Evolutionary conservation across 768 basidiomycete species (phyloP), one percentile per base, ranked within the genome.

Genomic region (Termitomyces sp.): DNA sequence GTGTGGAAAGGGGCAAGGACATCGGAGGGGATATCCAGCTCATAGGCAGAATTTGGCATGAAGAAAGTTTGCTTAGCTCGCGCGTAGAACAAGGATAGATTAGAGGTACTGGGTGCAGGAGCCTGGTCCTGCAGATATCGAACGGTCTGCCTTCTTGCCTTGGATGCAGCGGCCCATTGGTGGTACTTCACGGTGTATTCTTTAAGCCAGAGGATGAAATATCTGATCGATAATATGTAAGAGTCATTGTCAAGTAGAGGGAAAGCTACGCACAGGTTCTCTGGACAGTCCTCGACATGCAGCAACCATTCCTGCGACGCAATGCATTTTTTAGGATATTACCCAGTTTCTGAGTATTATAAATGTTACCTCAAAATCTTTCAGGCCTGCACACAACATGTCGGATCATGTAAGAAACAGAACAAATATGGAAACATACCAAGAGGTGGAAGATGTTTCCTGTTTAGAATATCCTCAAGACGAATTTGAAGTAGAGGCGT

Each of bases 1-100:
- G 66, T 67, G 60, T 85, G 80, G 64, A 86, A 81, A 13, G 85
- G 82, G 1, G 84, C 79, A 35, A 90, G 81, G 32, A 86, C 70
- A 52, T 82, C 80, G 9, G 86, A 85, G 11, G 87, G 79, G 26
- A 91, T 79, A 60, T 86, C 80, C 63, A 91, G 83, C 60, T 90
- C 88, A 64, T 87, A 91, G 44, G 79, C 76, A 47, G 85, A 82
- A 56, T 81, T 81, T 20, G 87, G 87, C 3, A 85, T 87, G 60
- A 91, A 82, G 67, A 92, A 92, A 0, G 90, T 92, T 66, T 88
- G 83, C 63, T 90, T 90, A 10, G 90, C 90, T 38, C 89, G 85
- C 3, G 81, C 74, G 66, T 88, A 92, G 71, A 90, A 92, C 75
- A 87, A 79, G 59, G 87, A 82, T 50, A 92, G 75, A 41, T 78